Evolutionary conservation across 2,329 filamentous ascomycete species (phyloP).

Genomic region (Monosporascus sp.): DNA sequence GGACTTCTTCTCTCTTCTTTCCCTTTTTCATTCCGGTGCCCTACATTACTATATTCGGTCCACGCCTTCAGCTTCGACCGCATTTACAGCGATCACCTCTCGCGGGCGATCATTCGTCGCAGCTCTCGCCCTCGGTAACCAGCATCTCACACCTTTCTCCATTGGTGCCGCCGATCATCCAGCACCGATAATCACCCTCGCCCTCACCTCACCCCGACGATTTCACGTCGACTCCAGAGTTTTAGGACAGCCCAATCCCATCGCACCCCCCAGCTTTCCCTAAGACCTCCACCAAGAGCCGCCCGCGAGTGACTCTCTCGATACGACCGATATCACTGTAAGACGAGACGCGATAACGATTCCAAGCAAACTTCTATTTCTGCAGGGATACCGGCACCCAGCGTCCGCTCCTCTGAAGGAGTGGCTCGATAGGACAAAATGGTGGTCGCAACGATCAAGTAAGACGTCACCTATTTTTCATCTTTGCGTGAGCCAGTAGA

Average conservation of each 20-base stretch:
- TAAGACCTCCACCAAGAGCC: too few relatives aligned
- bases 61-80: too few relatives aligned
- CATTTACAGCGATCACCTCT: not conserved
- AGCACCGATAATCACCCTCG: not conserved
- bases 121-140: not conserved
- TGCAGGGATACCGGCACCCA: conserved; percentile 6
- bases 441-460: conserved; percentile 63
- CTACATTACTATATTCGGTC: too few relatives aligned
- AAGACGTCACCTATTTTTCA: conserved; percentile 30
- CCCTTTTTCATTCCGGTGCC: not conserved
- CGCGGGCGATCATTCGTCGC: not conserved
- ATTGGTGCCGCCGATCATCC: not conserved
- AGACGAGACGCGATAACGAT: not conserved
- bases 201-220: not conserved
- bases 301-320: too few relatives aligned
- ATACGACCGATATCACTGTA: not conserved
- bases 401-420: conserved; percentile 32
- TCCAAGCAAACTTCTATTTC: not conserved
- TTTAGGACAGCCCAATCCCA: not conserved
- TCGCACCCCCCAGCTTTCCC: not conserved
- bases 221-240: not conserved
- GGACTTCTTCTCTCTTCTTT: not conserved
- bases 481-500: not conserved
- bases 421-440: conserved; percentile 41
- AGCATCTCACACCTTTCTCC: not conserved